Evolutionary conservation across 208 protist genomes (phyloP).

Genomic region (Willaertia magna): DNA sequence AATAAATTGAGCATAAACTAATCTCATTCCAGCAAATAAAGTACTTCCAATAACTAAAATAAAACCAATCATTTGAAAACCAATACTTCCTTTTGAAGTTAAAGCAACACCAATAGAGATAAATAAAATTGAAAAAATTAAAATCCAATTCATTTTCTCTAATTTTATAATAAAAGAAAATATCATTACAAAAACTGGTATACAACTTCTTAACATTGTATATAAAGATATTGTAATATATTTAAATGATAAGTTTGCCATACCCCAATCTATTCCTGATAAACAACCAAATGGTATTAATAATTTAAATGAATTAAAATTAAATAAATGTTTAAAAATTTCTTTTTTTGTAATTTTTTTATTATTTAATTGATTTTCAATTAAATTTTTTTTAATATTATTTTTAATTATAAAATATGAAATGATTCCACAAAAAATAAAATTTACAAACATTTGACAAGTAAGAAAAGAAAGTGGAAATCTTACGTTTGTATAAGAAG

Average conservation of each 20-base stretch:
- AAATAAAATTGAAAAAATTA: neutral
- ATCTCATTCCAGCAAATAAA: neutral
- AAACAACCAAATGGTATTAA: neutral
- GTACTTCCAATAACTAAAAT: neutral
- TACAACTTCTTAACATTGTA: neutral
- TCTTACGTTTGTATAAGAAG: neutral
- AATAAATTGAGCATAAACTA: neutral
- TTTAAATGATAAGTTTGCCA: neutral
- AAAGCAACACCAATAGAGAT: neutral
- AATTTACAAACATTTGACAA: neutral
- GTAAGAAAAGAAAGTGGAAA: neutral
- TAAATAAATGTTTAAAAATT: neutral
- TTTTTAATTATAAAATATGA: neutral
- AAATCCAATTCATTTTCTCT: neutral
- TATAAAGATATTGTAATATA: constrained; percentile 3
- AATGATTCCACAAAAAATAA: neutral
- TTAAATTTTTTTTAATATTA: neutral
- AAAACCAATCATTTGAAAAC: neutral
- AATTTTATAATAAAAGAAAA: neutral
- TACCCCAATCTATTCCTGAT: neutral
- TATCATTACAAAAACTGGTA: neutral
- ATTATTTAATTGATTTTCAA: neutral
- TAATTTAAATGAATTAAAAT: neutral
- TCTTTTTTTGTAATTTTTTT: neutral
- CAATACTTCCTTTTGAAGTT: neutral